Evolutionary conservation across 768 basidiomycete genomes (phyloP).

Genomic region (Lactifluus piperatus): DNA sequence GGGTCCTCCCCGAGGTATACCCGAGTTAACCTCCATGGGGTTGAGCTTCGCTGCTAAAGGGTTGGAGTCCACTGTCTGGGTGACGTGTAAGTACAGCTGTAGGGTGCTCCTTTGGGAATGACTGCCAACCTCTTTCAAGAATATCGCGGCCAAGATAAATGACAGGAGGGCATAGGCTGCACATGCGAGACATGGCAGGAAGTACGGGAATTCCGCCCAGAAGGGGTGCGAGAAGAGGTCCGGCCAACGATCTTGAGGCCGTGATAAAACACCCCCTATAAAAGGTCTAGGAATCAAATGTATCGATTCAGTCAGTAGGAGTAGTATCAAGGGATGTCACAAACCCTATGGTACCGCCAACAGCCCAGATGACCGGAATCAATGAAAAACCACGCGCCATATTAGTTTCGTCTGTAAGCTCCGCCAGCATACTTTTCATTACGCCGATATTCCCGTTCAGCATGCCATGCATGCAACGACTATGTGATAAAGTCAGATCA

Average conservation of each 20-base stretch:
- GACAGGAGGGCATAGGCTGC: slow-evolving; percentile 5
- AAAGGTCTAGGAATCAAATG: slow-evolving; percentile 8
- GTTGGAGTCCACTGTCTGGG: not conserved
- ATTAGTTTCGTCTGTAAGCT: slow-evolving; percentile 55
- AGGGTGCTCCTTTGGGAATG: no score
- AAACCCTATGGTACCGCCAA: slow-evolving; percentile 9
- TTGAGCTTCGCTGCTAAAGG: not conserved
- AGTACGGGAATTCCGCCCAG: slow-evolving; percentile 24
- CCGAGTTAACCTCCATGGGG: not conserved
- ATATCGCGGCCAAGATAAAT: slow-evolving; percentile 4
- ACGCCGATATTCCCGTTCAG: slow-evolving; percentile 34
- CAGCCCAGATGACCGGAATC: slow-evolving; percentile 26
- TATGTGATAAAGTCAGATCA: not conserved
- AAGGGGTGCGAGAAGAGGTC: slow-evolving; percentile 18
- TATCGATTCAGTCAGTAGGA: not conserved
- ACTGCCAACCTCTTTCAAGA: slow-evolving; percentile 9
- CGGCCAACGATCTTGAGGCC: slow-evolving; percentile 22
- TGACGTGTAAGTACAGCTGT: not conserved
- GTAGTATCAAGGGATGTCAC: not conserved
- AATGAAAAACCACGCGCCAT: slow-evolving; percentile 34
- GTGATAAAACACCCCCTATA: slow-evolving; percentile 22
- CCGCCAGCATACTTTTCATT: slow-evolving; percentile 65
- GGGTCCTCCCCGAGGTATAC: not conserved
- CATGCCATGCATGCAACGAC: slow-evolving; percentile 7
- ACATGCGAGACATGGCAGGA: slow-evolving; percentile 21